Evolutionary conservation across 1,284 basidiomycete genomes (phyloP).

Genomic region (Ceratobasidium sp.): DNA sequence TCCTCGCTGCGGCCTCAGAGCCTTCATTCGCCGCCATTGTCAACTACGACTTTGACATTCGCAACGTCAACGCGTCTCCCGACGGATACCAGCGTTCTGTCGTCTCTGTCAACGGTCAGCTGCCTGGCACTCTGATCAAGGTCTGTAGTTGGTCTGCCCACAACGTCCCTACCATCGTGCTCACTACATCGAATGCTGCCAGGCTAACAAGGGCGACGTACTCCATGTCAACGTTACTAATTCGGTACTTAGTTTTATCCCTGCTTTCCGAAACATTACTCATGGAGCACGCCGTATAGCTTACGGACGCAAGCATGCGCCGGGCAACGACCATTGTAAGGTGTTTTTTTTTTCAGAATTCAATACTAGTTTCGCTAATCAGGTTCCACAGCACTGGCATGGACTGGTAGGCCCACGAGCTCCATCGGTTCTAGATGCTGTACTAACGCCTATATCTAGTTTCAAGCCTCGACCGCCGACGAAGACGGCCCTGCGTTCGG

Average conservation of each 20-base stretch:
- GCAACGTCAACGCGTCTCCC: constrained; percentile 29
- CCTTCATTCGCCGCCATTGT: constrained; percentile 20
- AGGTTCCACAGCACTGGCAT: constrained; percentile 26
- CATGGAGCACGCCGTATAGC: not conserved
- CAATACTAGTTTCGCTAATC: not conserved
- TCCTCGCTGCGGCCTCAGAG: constrained; percentile 19
- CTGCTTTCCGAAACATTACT: not conserved
- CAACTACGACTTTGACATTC: constrained; percentile 25
- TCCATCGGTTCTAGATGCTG: not conserved
- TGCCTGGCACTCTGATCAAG: constrained; percentile 35
- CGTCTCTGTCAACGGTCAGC: constrained; percentile 28
- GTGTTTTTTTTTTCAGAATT: not conserved
- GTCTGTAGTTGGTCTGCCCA: not conserved
- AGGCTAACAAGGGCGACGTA: constrained; percentile 40
- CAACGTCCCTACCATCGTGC: not conserved
- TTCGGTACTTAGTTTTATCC: not conserved
- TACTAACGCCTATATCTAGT: constrained; percentile 5
- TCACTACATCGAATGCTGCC: not conserved
- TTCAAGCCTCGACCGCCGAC: constrained; percentile 24
- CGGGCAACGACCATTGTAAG: constrained; percentile 39
- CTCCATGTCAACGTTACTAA: constrained; percentile 34
- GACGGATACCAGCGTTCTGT: constrained; percentile 38
- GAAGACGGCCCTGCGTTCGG: constrained; percentile 40
- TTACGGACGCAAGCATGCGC: constrained; percentile 28
- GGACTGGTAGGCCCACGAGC: constrained; percentile 19